Evolutionary conservation across 2,329 filamentous ascomycete genomes (phyloP).

Genomic region (Penicillium sp.): DNA sequence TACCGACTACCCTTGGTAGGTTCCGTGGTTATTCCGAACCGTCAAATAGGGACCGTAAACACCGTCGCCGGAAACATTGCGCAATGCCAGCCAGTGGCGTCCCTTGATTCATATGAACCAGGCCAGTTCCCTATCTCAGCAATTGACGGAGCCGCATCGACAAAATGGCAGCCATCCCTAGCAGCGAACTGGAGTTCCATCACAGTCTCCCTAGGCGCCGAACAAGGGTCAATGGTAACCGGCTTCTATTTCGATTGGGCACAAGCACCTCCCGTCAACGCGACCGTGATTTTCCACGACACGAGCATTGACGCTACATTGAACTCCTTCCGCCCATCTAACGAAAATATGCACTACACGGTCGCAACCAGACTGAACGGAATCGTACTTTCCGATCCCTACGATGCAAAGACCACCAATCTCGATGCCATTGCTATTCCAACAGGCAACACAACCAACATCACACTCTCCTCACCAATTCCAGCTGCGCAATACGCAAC

Average conservation of each 20-base stretch:
- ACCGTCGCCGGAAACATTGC: slow-evolving; percentile 62
- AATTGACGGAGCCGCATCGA: slow-evolving; percentile 65
- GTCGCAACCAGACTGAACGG: slow-evolving; percentile 28
- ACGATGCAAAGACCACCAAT: slow-evolving; percentile 31
- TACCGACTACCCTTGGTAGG: slow-evolving; percentile 52
- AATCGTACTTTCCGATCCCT: slow-evolving; percentile 41
- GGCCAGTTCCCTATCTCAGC: slow-evolving; percentile 70
- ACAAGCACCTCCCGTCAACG: slow-evolving; percentile 54
- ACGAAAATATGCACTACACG: slow-evolving; percentile 10
- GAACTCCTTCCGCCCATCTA: slow-evolving; percentile 10
- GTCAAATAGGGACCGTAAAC: slow-evolving; percentile 54
- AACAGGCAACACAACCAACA: slow-evolving; percentile 44
- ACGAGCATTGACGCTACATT: slow-evolving; percentile 29
- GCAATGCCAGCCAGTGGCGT: slow-evolving; percentile 61
- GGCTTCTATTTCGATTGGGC: slow-evolving; percentile 63
- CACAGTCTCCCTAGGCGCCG: slow-evolving; percentile 54
- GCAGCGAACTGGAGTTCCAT: slow-evolving; percentile 55
- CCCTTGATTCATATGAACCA: slow-evolving; percentile 51
- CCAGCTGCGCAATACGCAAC: slow-evolving; percentile 43
- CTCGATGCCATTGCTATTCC: slow-evolving; percentile 38
- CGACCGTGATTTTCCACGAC: slow-evolving; percentile 58
- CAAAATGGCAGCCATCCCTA: slow-evolving; percentile 63
- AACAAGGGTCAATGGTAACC: slow-evolving; percentile 30
- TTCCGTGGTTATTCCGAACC: slow-evolving; percentile 58
- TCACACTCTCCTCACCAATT: slow-evolving; percentile 35